A percentile compares a stretch with the other conserved stretches of the same genome.
phyloP scores from a whole-genome alignment of 805 yeast species.

The Barnettozyma sucrosica region DNA sequence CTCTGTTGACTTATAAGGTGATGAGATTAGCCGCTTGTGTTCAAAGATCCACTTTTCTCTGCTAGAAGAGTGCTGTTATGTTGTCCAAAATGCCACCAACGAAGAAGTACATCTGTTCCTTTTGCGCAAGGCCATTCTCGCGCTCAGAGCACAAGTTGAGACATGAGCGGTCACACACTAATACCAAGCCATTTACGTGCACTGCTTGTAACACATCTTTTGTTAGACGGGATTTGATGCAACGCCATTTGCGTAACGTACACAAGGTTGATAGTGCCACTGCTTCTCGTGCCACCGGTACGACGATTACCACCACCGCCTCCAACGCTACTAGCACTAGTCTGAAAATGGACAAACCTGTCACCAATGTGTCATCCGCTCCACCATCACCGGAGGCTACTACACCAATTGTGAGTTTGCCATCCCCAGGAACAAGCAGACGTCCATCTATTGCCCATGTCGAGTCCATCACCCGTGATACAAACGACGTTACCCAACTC shows the following conservation, averaged over 20 bases:
- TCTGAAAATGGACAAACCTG: not conserved
- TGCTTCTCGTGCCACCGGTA: not conserved
- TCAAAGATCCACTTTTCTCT: too few species aligned
- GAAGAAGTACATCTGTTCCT: constrained; percentile 15
- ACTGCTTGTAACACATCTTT: constrained; percentile 11
- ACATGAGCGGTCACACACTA: constrained; percentile 17
- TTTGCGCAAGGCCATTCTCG: constrained; percentile 15
- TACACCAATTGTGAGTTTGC: not conserved
- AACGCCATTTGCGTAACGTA: constrained; percentile 14
- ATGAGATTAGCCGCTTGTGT: not conserved
- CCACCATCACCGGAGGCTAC: not conserved
- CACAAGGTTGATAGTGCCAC: constrained; percentile 9
- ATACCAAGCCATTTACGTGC: constrained; percentile 15
- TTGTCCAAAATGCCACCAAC: constrained; percentile 3
- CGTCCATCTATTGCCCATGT: not conserved
- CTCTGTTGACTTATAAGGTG: constrained; percentile 1
- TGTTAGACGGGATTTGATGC: constrained; percentile 16
- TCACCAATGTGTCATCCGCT: not conserved
- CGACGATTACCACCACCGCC: not conserved
- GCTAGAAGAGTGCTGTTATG: not conserved
- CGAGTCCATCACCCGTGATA: constrained; percentile 1
- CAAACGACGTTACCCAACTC: constrained; percentile 8
- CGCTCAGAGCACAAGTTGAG: constrained; percentile 15
- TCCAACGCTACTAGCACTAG: not conserved
- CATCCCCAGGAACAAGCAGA: not conserved